Evolutionary conservation across 1,284 basidiomycete genomes (phyloP), one percentile per base, ranked within the genome.

Genomic region (Garcileccinum viscosum): DNA sequence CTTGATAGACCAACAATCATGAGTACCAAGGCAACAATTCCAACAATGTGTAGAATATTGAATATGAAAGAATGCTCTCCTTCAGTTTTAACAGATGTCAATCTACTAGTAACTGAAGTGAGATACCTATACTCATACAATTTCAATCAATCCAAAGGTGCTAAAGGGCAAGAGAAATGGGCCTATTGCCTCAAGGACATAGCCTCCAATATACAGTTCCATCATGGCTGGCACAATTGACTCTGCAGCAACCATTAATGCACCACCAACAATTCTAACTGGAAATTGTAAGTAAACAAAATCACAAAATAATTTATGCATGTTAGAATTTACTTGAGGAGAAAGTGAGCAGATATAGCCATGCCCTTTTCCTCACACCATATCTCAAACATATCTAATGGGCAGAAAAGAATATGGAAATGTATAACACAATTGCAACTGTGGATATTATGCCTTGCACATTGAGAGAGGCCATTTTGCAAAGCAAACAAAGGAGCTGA

Each of bases 241-340:
- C 74, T 90, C 85, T 56, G 83, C 86, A 19, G 88, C 86, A 61
- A 92, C 80, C 33, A 88, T 80, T 24, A 91, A 77, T 14, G 85
- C 84, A 30, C 86, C 88, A n/a, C 86, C 87, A 4, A 88, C 79
- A 61, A 90, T 82, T 44, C 90, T 86, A 58, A 84, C 90, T 92
- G 69, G 64, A 38, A 38, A 65, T 59, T 53, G 47, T 69, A 67
- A 71, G 64, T 70, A 65, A 66, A 67, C 42, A 22, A 63, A 67
- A 67, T 66, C 59, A 58, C 38, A 60, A 17, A 67, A 66, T 67
- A 60, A 59, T 50, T 62, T n/a, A 32, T 32, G 9, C 42, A 64
- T 3, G 5, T 22, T 3, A 12, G 44, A 65, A 77, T 85, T 74
- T 69, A 88, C 88, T 78, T 47, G 87, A 82, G 71, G 90, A 89